Evolutionary conservation across 495 filamentous ascomycete species (phyloP), one percentile per base, ranked within the genome.

Genomic region (Talaromyces proteolyticus): DNA sequence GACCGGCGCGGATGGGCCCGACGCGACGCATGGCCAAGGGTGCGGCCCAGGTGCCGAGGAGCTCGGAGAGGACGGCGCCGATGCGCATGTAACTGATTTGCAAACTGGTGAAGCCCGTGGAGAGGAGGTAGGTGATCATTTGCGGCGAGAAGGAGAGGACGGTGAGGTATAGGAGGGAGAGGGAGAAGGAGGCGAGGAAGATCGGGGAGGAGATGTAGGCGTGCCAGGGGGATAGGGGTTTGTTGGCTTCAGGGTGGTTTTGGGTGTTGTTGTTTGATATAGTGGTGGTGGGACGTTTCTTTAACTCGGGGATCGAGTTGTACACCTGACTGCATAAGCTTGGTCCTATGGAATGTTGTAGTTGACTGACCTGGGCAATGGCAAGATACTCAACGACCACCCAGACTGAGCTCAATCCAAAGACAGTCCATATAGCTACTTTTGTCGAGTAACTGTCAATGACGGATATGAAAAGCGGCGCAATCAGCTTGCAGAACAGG

Each of bases 401-500:
- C 0, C 75, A 77, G 0, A 44, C 52, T 1, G 50, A 44, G 49
- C 73, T 71, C 53, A 74, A n/a, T 8, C 58, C 62, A 3, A 72
- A 43, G 1, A 76, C 72, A 16, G 69, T 68, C 52, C 74, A 57
- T 3, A 84, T 74, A 8, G 78, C 80, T 6, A 76, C 43, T 18
- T 54, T 63, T 1, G 72, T 71, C 1, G 75, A 80, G 4, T 66
- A 53, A 6, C 64, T 68, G 24, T 70, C 64, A n/a, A 84, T 49
- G 7, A 74, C 41, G 4, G 82, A 76, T 18, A 83, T 74, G 18
- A 68, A 52, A 0, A 84, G 56, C 2, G 84, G 84, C 0, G 75
- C 80, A 8, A 79, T 42, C 14, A 86, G 73, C 57, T 87, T 87
- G 67, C 84, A 86, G 39, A 79, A 57, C 17, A 87, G 64, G 52